phyloP scores from a whole-genome alignment of 805 yeast genomes.

The Pichia heedii region DNA sequence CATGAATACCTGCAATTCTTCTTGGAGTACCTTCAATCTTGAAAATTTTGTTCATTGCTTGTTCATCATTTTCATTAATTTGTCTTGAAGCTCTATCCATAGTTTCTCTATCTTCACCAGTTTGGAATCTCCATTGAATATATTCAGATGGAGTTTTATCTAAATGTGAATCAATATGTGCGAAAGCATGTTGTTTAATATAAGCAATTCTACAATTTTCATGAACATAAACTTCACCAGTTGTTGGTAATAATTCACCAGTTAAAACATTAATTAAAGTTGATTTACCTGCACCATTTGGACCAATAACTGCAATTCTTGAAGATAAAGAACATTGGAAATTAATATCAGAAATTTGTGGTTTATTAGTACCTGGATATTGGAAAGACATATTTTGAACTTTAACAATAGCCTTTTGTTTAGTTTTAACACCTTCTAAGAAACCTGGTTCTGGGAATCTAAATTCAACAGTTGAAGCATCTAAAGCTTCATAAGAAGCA shows the following conservation, averaged over 20 bases:
- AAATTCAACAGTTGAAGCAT: constrained; percentile 96
- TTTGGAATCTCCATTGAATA: constrained; percentile 99
- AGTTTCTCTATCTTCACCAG: constrained; percentile 99
- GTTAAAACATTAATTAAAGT: constrained; percentile 97
- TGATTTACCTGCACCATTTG: constrained; percentile 99
- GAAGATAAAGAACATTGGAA: constrained; percentile 99
- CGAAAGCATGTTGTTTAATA: constrained; percentile 99
- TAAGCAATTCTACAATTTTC: constrained; percentile 99
- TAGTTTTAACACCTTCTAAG: constrained; percentile 99
- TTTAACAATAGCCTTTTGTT: constrained; percentile 99
- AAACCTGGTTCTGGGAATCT: constrained; percentile 99
- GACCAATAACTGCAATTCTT: constrained; percentile 99
- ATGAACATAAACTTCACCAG: constrained; percentile 98
- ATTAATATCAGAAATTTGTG: constrained; percentile 82
- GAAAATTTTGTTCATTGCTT: constrained; percentile 98
- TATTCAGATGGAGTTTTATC: constrained; percentile 99
- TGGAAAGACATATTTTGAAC: constrained; percentile 97
- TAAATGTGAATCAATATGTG: constrained; percentile 96
- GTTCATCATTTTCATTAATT: constrained; percentile 94
- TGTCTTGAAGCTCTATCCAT: constrained; percentile 99
- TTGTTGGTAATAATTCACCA: constrained; percentile 98
- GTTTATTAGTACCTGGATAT: constrained; percentile 97
- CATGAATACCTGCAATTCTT: constrained; percentile 87
- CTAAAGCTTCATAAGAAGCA: constrained; percentile 96
- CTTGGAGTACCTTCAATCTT: constrained; percentile 98